Evolutionary conservation across 805 yeast genomes (phyloP), one percentile per base, ranked within the genome.

Genomic region (Wickerhamiella brachini): DNA sequence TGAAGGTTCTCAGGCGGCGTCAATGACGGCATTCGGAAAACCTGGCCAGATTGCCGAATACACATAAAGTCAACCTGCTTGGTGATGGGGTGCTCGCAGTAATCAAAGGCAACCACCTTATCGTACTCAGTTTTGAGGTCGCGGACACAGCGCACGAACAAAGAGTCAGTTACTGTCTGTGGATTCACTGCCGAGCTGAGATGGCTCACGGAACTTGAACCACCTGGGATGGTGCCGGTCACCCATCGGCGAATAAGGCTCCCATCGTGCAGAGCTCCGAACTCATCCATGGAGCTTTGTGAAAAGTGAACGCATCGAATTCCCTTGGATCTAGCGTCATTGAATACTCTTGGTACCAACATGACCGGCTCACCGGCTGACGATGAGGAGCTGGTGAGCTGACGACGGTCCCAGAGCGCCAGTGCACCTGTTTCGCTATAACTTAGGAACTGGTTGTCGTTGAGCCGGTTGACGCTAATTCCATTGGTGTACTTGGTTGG

Each of bases 21-120:
- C 1, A 71, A 67, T 0, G 82, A 84, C 0, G 82, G 76, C 89
- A 85, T 85, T 52, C 83, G 72, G 65, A 84, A 88, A 0, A 88
- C 80, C 49, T 85, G 82, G 3, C 97, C 97, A 0, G 95, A 84
- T 59, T 86, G 94, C 56, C 96, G 72, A 83, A 89, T 83, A 65
- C 97, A 88, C 26, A 89, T 79, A 52, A 85, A 72, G 57, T 82
- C 79, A 8, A 84, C 75, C 21, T 80, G 73, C n/a, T 63, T 67
- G 2, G 78, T 68, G 5, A 60, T 51, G 2, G 66, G 53, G 51
- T 76, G 79, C 0, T 81, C 79, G n/a, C 81, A 77, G 62, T 87
- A 88, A 64, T 88, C 96, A 66, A 83, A 88, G 0, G 95, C 81
- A 1, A 83, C 79, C 0, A 88, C 94, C 57, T 89, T 74, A 56